Evolutionary conservation across 352 stramenopile genomes (phyloP).

Genomic region (Phytophthora parvispora): DNA sequence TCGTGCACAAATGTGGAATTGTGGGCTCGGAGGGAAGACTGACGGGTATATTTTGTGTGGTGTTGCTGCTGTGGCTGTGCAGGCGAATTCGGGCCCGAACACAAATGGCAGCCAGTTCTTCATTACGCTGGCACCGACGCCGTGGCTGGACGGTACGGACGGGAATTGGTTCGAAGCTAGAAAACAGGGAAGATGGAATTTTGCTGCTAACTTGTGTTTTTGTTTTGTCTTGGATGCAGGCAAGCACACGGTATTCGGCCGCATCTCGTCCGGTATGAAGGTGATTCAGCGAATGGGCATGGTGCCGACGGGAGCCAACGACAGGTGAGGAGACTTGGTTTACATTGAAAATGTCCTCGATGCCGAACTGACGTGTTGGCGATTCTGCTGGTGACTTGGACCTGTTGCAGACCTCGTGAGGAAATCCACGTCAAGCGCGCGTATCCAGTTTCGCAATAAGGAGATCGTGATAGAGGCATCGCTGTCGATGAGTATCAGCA

Average conservation of each 20-base stretch:
- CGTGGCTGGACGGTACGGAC: conserved; percentile 92
- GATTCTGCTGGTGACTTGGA: conserved; percentile 1
- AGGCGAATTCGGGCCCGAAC: conserved; percentile 93
- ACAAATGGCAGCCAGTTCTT: conserved; percentile 97
- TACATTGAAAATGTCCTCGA: too few species aligned
- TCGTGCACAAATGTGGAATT: neutral
- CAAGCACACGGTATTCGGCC: conserved; percentile 96
- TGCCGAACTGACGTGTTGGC: neutral
- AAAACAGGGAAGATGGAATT: neutral
- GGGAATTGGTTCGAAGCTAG: neutral
- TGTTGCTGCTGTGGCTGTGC: neutral
- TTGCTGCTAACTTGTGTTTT: conserved; percentile 1
- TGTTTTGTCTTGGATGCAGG: conserved; percentile 41
- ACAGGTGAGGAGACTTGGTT: conserved; percentile 74
- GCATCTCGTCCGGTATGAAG: conserved; percentile 94
- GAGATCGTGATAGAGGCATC: neutral
- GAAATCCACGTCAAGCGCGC: conserved; percentile 82
- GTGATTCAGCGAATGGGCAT: conserved; percentile 94
- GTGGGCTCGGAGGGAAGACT: neutral
- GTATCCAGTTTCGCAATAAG: conserved; percentile 70
- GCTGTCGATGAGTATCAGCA: neutral
- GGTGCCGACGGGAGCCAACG: conserved; percentile 89
- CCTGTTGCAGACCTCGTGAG: conserved; percentile 66
- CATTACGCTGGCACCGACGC: conserved; percentile 94
- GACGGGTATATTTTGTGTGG: neutral